Base-by-base conservation (phyloP, 805 yeast species). In the Candida endomychidarum region DNA sequence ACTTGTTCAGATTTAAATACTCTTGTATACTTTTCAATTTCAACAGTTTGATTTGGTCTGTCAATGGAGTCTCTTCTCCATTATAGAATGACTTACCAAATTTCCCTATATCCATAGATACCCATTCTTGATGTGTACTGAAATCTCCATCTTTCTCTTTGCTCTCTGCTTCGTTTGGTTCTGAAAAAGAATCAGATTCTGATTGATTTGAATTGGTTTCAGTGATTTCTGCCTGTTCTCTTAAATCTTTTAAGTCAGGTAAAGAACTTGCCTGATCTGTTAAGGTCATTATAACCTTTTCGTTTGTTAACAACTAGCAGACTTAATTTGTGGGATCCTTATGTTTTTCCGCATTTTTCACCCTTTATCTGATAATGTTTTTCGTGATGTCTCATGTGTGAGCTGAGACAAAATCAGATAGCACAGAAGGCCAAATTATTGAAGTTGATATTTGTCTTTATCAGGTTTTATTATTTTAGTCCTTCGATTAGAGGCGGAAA, bases 11-110 rank as follows among this genome's bases (percentile, higher is more conserved):
- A 52, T 47, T 27, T 44, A 38, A 56, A 15, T 52, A 78, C 72
- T 74, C 65, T 8, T 54, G 52, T 8, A 75, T 42, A 3, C 71
- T 60, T 23, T 58, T 59, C 5, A 54, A 55, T 45, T 72, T 72
- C 43, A 69, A 53, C 18, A 57, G 59, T 26, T 57, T 55, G 35
- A 61, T 55, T 34, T 69, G 70, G 11, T 66, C 67, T 14, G 63
- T 61, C 24, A 72, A 48, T 3, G 78, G 78, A 20, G 52, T 25
- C 7, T 65, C 73, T 12, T 61, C 67, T 17, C 47, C 42, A 35
- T 63, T 65, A 50, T 71, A 75, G 34, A 74, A 60, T 11, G 79
- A 73, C 40, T 61, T 64, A 8, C 76, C 74, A 38, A 74, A 56
- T 31, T 67, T 72, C 18, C 60, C 67, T 15, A 71, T 51, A 37